A percentile compares a stretch with the other conserved stretches of the same genome.
phyloP scores from a whole-genome alignment of 495 filamentous ascomycete genomes.

The Penicillium paradoxum region DNA sequence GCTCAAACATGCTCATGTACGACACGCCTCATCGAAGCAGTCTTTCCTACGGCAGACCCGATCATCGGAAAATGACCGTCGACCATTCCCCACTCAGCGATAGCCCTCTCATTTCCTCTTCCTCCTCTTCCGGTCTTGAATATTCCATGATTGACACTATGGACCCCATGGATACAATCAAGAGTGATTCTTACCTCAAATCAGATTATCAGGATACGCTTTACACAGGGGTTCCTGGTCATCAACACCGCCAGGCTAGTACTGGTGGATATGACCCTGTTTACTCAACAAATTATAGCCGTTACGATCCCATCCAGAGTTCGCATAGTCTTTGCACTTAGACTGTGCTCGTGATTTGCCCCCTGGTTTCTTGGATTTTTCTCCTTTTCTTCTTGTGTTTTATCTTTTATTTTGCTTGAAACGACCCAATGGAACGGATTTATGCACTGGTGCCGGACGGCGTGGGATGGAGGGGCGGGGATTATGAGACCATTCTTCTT shows the following conservation, averaged over 20 bases:
- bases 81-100: slow-evolving; percentile 40
- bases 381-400: slow-evolving; percentile 9
- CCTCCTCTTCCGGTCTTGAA: slow-evolving; percentile 40
- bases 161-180: slow-evolving; percentile 40
- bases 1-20: slow-evolving; percentile 36
- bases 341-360: neutral
- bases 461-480: slow-evolving; percentile 12
- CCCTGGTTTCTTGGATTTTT: slow-evolving; percentile 2
- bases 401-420: slow-evolving; percentile 8
- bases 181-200: slow-evolving; percentile 22
- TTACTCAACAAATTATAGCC: slow-evolving; percentile 30
- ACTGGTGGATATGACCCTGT: slow-evolving; percentile 33
- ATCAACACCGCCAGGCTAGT: slow-evolving; percentile 22
- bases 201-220: slow-evolving; percentile 32
- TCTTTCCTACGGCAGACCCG: slow-evolving; percentile 31
- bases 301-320: slow-evolving; percentile 29
- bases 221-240: slow-evolving; percentile 21
- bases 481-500: slow-evolving; percentile 9
- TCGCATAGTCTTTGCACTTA: slow-evolving; percentile 37
- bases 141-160: slow-evolving; percentile 39
- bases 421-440: slow-evolving; percentile 18
- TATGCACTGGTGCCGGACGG: slow-evolving; percentile 26
- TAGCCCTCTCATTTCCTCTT: slow-evolving; percentile 42
- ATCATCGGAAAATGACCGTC: slow-evolving; percentile 34
- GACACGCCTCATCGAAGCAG: slow-evolving; percentile 32